A percentile compares a stretch with the other conserved stretches of the same genome.
Conservation (phyloP, 1,284 basidiomycete species). For the Microbotryum silenes-acaulis region DNA sequence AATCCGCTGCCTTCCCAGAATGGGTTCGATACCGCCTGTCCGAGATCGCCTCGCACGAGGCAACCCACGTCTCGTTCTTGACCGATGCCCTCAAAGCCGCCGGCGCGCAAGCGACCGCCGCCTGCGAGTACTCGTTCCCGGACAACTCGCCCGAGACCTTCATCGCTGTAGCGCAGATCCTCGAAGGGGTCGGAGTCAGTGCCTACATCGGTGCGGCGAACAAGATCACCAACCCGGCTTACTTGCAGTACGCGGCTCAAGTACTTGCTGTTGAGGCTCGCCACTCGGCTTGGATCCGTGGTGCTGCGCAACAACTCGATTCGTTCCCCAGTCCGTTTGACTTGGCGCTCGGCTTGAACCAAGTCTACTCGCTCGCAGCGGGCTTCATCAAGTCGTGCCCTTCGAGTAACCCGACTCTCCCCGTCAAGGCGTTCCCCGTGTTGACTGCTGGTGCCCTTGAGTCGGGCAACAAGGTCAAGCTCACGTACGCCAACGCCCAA, state of each 20-base stretch:
- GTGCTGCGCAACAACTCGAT: slow-evolving; percentile 10
- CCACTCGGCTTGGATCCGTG: slow-evolving; percentile 14
- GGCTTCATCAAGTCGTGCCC: slow-evolving; percentile 48
- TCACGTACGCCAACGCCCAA: slow-evolving; percentile 1
- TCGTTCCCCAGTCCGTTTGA: slow-evolving; percentile 38
- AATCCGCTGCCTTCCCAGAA: slow-evolving; percentile 48
- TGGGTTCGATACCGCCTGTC: slow-evolving; percentile 45
- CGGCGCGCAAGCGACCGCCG: slow-evolving; percentile 48
- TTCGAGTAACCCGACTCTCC: slow-evolving; percentile 43
- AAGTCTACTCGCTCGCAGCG: slow-evolving; percentile 43
- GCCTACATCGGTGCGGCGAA: slow-evolving; percentile 53
- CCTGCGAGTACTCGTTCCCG: slow-evolving; percentile 55
- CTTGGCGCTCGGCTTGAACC: slow-evolving; percentile 47
- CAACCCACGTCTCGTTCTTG: slow-evolving; percentile 48
- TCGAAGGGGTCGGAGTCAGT: slow-evolving; percentile 53
- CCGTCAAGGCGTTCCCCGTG: slow-evolving; percentile 25
- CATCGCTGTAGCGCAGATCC: slow-evolving; percentile 48
- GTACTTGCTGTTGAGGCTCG: neutral
- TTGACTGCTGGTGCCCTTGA: slow-evolving; percentile 10
- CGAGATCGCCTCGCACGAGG: slow-evolving; percentile 56
- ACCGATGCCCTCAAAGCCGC: slow-evolving; percentile 45
- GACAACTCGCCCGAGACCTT: slow-evolving; percentile 51
- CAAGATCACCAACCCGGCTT: slow-evolving; percentile 38
- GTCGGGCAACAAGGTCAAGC: neutral
- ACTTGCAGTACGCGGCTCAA: slow-evolving; percentile 1